These are phyloP conservation scores for Neoscytalidium dimidiatum DNA, from an alignment of 2,329 filamentous ascomycete species.

Conservation along the genomic window DNA sequence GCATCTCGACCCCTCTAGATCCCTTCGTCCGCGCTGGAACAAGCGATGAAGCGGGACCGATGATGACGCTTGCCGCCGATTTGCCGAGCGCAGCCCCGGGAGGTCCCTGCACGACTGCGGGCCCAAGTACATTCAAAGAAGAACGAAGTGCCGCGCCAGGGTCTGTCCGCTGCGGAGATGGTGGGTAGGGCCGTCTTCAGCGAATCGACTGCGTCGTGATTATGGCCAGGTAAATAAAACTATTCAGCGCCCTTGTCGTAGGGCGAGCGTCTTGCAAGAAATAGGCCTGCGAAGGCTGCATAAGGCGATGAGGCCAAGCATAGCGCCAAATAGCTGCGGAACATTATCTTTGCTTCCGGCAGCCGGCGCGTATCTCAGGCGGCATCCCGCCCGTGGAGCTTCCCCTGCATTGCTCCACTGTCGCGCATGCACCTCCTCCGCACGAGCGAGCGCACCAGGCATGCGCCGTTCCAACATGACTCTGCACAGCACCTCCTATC, in stretches of 20 bases:
- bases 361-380: conserved; percentile 1
- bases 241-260: not conserved
- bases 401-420: conserved; percentile 15
- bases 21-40: conserved; percentile 16
- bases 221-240: not conserved
- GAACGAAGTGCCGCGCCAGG: conserved; percentile 6
- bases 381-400: conserved; percentile 7
- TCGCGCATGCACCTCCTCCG: conserved; percentile 10
- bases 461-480: not conserved
- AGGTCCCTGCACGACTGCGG: not conserved
- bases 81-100: not conserved
- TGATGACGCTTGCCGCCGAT: conserved; percentile 14
- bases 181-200: too few relatives aligned
- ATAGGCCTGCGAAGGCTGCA: not conserved
- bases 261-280: not conserved
- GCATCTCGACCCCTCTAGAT: conserved; percentile 17
- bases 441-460: not conserved
- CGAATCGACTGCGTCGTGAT: not conserved
- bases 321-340: not conserved
- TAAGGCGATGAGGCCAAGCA: not conserved
- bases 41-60: conserved; percentile 6
- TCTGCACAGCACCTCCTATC: not conserved
- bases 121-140: too few relatives aligned
- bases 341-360: not conserved
- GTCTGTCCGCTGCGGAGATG: not conserved